Percentiles rank a stretch among this genome's conserved stretches.
Evolutionary conservation across 768 basidiomycete genomes (phyloP).

Genomic region (Mycena indigotica): DNA sequence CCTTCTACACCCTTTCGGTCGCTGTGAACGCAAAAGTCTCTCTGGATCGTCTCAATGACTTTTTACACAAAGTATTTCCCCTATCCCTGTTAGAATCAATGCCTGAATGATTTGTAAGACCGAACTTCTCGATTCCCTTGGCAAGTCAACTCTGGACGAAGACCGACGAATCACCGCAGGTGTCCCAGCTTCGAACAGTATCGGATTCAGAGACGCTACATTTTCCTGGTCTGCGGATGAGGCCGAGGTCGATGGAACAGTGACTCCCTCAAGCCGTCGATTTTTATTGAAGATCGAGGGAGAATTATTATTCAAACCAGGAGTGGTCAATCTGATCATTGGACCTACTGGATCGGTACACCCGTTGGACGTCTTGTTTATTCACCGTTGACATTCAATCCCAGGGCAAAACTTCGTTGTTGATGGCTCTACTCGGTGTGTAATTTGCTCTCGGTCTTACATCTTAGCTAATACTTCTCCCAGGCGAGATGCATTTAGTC

Average conservation of each 20-base stretch:
- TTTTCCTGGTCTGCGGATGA: slow-evolving; percentile 58
- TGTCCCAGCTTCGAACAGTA: slow-evolving; percentile 27
- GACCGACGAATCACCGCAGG: slow-evolving; percentile 9
- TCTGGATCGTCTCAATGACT: slow-evolving; percentile 52
- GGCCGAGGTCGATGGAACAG: slow-evolving; percentile 13
- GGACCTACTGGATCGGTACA: slow-evolving; percentile 54
- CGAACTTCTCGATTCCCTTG: slow-evolving; percentile 49
- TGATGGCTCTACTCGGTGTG: slow-evolving; percentile 61
- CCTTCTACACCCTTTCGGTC: slow-evolving; percentile 30
- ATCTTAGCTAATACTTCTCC: background rate
- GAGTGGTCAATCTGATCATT: slow-evolving; percentile 57
- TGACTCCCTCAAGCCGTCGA: slow-evolving; percentile 45
- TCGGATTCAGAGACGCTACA: slow-evolving; percentile 55
- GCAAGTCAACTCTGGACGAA: slow-evolving; percentile 25
- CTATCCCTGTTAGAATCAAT: background rate
- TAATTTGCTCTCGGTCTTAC: background rate
- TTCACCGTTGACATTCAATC: background rate
- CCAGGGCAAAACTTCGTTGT: slow-evolving; percentile 61
- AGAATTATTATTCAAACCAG: slow-evolving; percentile 57
- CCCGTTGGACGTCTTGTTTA: background rate
- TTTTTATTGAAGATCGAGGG: slow-evolving; percentile 55
- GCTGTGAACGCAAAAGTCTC: slow-evolving; percentile 59
- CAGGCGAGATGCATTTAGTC: slow-evolving; percentile 69
- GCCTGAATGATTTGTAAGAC: slow-evolving; percentile 34
- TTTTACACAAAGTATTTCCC: slow-evolving; percentile 38